Evolutionary conservation across 129 eudicot species (phyloP), one percentile per base, ranked within the genome.

Genomic region (Flaveria robusta): DNA sequence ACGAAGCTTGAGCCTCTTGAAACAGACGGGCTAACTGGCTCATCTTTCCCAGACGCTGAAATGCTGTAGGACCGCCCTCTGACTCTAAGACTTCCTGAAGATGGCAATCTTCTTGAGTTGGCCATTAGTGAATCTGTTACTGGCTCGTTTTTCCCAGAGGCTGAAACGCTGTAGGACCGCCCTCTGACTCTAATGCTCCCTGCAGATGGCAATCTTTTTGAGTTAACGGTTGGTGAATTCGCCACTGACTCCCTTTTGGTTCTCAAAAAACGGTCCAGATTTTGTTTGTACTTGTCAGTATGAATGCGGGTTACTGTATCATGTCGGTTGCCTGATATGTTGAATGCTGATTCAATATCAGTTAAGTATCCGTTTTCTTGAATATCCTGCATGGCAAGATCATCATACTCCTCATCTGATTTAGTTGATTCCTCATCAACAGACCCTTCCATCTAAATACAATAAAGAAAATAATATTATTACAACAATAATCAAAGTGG

Each of bases 381-480:
- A 67, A 80, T 77, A 81, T 89, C 97, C 42, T 83, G 81, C 91
- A 92, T 89, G 2, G 97, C 97, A 20, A 92, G 92, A 79, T 92
- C 97, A 41, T 89, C 96, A 26, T 89, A 92, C 84, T 92, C 97
- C 81, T 92, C 97, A 3, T 92, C 96, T 9, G 97, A 89, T 82
- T 89, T 89, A 1, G 92, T 92, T 8, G 96, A 92, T 72, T 72
- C 97, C 83, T 92, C 97, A 31, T 92, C 97, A 68, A 92, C 96
- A 0, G 97, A 92, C 64, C 97, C 97, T 81, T 91, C 97, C 86
- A 89, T 80, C 91, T 87, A 18, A 14, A 23, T 56, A 39, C 16
- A 18, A 9, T 39, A 26, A 52, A 14, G 3, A 1, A 20, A 63
- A n/a, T 9, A 50, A 39, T 27, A 26, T 24, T 0, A 60, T 24